phyloP scores from a whole-genome alignment of 2,329 filamentous ascomycete species.

The Epichloe sylvatica region DNA sequence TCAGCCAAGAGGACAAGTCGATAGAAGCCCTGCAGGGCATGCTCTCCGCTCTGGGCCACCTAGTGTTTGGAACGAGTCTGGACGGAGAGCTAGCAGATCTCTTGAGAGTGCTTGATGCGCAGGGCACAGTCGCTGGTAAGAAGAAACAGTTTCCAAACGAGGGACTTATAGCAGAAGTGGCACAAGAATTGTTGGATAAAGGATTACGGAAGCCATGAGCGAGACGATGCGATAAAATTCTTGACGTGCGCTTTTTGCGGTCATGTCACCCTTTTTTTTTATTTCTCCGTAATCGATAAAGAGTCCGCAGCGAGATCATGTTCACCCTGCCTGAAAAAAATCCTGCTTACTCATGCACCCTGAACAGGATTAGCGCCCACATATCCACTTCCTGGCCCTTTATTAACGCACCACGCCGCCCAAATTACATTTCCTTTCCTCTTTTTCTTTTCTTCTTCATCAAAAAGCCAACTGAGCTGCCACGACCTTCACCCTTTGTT shows the following conservation, averaged over 20 bases:
- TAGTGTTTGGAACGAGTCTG: constrained; percentile 56
- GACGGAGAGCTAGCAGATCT: constrained; percentile 69
- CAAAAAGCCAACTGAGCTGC: constrained; percentile 51
- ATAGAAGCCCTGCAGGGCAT: constrained; percentile 64
- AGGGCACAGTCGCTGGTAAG: constrained; percentile 47
- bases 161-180: constrained; percentile 42
- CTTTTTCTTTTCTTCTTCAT: constrained; percentile 34
- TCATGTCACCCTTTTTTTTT: too few relatives aligned
- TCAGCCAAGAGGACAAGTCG: constrained; percentile 43
- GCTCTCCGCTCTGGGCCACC: constrained; percentile 59
- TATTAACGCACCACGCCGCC: constrained; percentile 11
- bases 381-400: constrained; percentile 6
- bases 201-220: constrained; percentile 27
- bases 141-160: constrained; percentile 42
- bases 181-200: constrained; percentile 35
- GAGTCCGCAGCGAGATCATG: too few relatives aligned
- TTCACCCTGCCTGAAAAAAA: background rate
- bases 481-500: constrained; percentile 44
- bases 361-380: constrained; percentile 11
- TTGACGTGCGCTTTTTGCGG: too few relatives aligned
- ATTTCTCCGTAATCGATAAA: background rate
- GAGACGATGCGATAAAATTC: too few relatives aligned
- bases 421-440: constrained; percentile 18
- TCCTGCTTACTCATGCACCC: constrained; percentile 1
- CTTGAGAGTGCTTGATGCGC: constrained; percentile 63